Conservation (phyloP, 176 grass and related monocot species). For the Avena insularis region DNA sequence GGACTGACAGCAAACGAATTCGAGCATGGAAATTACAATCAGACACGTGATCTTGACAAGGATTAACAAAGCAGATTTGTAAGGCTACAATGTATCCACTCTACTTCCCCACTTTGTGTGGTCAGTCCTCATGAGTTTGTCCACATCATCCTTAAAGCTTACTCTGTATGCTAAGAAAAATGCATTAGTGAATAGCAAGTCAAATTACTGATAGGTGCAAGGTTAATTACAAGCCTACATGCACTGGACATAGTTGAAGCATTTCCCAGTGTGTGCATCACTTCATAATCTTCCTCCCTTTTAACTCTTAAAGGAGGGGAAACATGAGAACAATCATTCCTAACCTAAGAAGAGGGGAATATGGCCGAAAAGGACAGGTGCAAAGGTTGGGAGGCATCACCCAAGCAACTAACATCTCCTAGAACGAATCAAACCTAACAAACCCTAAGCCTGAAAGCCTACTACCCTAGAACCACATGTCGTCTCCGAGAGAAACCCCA, state of each 20-base stretch:
- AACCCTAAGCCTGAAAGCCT: slow-evolving; percentile 44
- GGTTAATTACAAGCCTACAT: background rate
- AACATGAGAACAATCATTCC: background rate
- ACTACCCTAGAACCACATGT: slow-evolving; percentile 32
- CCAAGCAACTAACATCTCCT: slow-evolving; percentile 32
- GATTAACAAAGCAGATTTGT: background rate
- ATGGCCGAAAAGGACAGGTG: slow-evolving; percentile 21
- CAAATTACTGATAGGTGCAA: background rate
- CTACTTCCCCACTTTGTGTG: background rate
- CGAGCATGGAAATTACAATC: background rate
- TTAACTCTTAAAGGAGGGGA: background rate
- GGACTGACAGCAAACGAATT: background rate
- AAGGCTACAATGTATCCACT: background rate
- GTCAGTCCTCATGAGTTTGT: background rate
- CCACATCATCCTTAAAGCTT: background rate
- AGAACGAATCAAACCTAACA: slow-evolving; percentile 25
- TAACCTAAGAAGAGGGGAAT: slow-evolving; percentile 34
- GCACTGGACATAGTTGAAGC: background rate
- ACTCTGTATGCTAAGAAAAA: background rate
- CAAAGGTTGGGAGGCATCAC: slow-evolving; percentile 8
- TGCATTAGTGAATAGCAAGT: background rate
- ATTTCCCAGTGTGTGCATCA: slow-evolving; percentile 14
- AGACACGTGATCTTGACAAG: background rate
- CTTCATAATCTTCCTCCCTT: slow-evolving; percentile 6
- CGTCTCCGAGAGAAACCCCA: background rate